These are phyloP conservation scores for Shiraia sp. DNA, from an alignment of 2,329 filamentous ascomycete genomes.

Conservation along the genomic window DNA sequence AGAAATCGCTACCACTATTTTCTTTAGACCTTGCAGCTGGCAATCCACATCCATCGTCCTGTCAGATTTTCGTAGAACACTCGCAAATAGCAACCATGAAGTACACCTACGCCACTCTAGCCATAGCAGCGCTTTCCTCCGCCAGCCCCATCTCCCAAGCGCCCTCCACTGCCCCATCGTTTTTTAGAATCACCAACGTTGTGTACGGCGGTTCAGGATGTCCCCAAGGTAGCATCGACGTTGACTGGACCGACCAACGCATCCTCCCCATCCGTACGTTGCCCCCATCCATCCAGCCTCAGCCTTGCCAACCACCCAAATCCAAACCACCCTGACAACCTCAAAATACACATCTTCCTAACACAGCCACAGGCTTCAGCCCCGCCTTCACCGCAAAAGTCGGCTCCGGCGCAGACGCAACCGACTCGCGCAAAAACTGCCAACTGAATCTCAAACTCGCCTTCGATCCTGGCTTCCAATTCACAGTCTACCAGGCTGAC, in stretches of 20 bases:
- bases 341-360: not conserved
- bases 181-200: constrained; percentile 38
- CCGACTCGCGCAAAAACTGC: constrained; percentile 44
- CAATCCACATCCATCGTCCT: too few relatives aligned
- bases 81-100: constrained; percentile 28
- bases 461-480: constrained; percentile 43
- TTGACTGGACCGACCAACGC: constrained; percentile 34
- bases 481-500: constrained; percentile 40
- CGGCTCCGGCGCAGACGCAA: constrained; percentile 23
- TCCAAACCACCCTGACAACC: too few relatives aligned
- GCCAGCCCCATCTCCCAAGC: constrained; percentile 21
- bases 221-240: constrained; percentile 41
- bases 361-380: constrained; percentile 29
- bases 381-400: constrained; percentile 38
- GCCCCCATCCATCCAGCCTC: not conserved
- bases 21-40: too few relatives aligned
- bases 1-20: too few relatives aligned
- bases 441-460: constrained; percentile 41
- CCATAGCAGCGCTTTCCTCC: constrained; percentile 25
- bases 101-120: constrained; percentile 24
- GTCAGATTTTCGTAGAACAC: not conserved
- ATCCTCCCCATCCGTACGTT: constrained; percentile 38
- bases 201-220: constrained; percentile 40
- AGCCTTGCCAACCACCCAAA: too few relatives aligned
- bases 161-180: constrained; percentile 19